Conservation (phyloP, 176 grass and related monocot species). For the Pontederia paniculata region DNA sequence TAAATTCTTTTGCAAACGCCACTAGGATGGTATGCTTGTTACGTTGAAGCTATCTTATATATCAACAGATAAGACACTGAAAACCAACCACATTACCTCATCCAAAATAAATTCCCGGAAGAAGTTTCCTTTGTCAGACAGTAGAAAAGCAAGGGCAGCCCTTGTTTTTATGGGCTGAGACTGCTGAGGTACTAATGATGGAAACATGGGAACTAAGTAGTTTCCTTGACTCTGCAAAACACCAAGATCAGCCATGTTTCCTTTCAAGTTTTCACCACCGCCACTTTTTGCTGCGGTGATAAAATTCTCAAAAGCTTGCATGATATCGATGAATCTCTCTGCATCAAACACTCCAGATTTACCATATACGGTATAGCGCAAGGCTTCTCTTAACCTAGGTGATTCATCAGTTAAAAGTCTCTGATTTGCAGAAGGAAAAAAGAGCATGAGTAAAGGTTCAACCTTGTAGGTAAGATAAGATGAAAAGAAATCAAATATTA, state of each 20-base stretch:
- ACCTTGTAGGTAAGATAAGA: background rate
- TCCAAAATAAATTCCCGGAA: slow-evolving; percentile 94
- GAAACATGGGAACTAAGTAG: slow-evolving; percentile 58
- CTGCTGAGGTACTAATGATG: slow-evolving; percentile 35
- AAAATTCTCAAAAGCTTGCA: slow-evolving; percentile 98
- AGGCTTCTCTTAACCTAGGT: slow-evolving; percentile 62
- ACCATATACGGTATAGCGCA: slow-evolving; percentile 93
- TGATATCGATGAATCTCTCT: slow-evolving; percentile 96
- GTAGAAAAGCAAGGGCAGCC: slow-evolving; percentile 67
- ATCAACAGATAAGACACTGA: no score
- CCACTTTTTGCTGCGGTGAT: slow-evolving; percentile 86
- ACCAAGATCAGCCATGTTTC: slow-evolving; percentile 78
- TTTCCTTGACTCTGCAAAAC: slow-evolving; percentile 52
- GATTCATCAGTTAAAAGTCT: slow-evolving; percentile 94
- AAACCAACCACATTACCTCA: slow-evolving; percentile 41
- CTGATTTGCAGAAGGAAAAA: slow-evolving; percentile 32
- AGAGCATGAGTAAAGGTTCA: background rate
- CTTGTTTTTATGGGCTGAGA: slow-evolving; percentile 58
- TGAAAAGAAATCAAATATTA: background rate
- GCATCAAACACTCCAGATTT: slow-evolving; percentile 85
- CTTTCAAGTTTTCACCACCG: slow-evolving; percentile 73
- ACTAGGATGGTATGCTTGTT: no score
- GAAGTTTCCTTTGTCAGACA: slow-evolving; percentile 85
- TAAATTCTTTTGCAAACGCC: background rate
- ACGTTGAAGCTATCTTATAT: no score